Evolutionary conservation across 306 rosid genomes (phyloP).

Genomic region (Cercis canadensis): DNA sequence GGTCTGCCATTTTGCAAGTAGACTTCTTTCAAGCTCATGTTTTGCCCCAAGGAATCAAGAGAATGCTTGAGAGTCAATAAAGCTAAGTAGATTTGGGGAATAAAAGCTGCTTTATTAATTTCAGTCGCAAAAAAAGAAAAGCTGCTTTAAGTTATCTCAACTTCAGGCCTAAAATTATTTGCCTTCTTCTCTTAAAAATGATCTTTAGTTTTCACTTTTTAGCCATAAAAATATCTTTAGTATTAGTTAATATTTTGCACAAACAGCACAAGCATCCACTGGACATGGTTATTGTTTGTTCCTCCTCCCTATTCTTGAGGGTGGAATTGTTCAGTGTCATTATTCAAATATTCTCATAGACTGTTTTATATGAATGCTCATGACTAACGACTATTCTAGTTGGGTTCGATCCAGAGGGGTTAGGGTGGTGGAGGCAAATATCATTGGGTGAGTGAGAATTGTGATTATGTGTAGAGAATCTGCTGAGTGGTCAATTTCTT

Average conservation of each 20-base stretch:
- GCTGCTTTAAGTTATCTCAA: too few species aligned
- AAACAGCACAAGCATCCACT: too few species aligned
- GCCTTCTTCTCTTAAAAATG: too few species aligned
- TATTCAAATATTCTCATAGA: background rate
- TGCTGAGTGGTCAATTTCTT: constrained; percentile 7
- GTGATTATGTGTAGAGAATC: constrained; percentile 17
- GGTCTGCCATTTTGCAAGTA: constrained; percentile 21
- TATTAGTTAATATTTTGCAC: too few species aligned
- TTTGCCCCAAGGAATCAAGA: constrained; percentile 1
- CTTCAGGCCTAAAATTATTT: too few species aligned
- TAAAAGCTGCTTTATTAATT: background rate
- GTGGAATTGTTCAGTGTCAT: background rate
- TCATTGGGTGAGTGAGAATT: constrained; percentile 6
- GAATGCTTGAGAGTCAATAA: constrained; percentile 8
- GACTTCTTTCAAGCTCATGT: background rate
- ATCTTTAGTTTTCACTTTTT: too few species aligned
- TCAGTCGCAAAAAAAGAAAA: too few species aligned
- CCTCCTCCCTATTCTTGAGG: background rate
- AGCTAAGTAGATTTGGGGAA: background rate
- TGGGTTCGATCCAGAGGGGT: background rate
- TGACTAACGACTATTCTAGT: background rate
- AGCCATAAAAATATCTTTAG: too few species aligned
- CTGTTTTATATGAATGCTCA: constrained; percentile 7
- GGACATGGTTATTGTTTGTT: too few species aligned
- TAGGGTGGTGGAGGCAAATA: constrained; percentile 7